These are phyloP conservation scores for Pezicula radicicola DNA, from an alignment of 2,329 filamentous ascomycete genomes.

Conservation along the genomic window DNA sequence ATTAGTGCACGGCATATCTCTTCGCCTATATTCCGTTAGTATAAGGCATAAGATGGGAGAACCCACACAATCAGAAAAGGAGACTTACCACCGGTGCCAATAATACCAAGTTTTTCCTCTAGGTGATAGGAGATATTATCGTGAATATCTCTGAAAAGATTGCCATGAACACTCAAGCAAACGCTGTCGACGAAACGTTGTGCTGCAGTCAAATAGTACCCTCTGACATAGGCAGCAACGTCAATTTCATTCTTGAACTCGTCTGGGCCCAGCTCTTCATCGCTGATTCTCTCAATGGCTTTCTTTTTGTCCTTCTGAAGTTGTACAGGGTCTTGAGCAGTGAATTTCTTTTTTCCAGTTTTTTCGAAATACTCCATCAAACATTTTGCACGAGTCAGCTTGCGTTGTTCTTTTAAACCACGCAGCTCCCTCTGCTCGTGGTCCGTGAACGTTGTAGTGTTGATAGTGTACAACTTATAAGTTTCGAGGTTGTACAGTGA, in stretches of 20 bases:
- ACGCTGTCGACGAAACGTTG: slow-evolving; percentile 57
- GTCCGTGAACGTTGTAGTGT: slow-evolving; percentile 1
- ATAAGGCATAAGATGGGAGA: neutral
- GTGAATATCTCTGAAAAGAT: slow-evolving; percentile 7
- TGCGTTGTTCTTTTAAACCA: slow-evolving; percentile 44
- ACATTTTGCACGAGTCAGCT: slow-evolving; percentile 45
- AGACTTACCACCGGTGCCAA: slow-evolving; percentile 9
- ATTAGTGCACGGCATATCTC: slow-evolving; percentile 7
- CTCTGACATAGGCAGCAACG: slow-evolving; percentile 60
- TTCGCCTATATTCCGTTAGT: slow-evolving; percentile 3
- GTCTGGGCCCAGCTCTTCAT: slow-evolving; percentile 48
- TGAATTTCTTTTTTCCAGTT: neutral
- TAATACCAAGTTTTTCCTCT: slow-evolving; percentile 9
- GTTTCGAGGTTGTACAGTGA: slow-evolving; percentile 3
- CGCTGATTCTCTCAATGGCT: neutral
- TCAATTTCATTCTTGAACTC: slow-evolving; percentile 57
- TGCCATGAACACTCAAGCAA: slow-evolving; percentile 13
- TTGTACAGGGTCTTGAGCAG: slow-evolving; percentile 1
- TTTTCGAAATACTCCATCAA: slow-evolving; percentile 19
- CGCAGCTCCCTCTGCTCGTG: slow-evolving; percentile 2
- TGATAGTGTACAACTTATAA: slow-evolving; percentile 5
- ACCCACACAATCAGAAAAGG: neutral
- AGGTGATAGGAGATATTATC: slow-evolving; percentile 8
- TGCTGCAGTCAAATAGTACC: slow-evolving; percentile 67
- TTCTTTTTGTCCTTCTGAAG: slow-evolving; percentile 1